A percentile compares a stretch with the other conserved stretches of the same genome.
Evolutionary conservation across 2,329 filamentous ascomycete species (phyloP).

Genomic region (Neofusicoccum laricinum): DNA sequence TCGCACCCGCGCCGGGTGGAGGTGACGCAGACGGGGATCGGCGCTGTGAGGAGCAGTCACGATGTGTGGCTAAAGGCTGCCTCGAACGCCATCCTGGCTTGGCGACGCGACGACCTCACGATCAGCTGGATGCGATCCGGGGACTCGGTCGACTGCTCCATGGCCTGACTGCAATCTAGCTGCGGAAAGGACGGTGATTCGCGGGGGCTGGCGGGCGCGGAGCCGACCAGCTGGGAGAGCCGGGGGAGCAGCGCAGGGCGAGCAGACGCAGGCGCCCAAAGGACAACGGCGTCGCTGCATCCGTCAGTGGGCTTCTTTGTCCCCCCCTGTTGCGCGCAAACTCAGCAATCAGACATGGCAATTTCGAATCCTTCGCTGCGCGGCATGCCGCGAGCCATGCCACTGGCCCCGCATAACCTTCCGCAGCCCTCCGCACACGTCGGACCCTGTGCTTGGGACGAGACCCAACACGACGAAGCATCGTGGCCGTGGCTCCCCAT

Average conservation of each 20-base stretch:
- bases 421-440: background rate
- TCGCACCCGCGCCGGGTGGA: background rate
- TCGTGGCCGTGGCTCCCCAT: conserved; percentile 1
- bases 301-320: background rate
- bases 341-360: background rate
- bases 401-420: conserved; percentile 8
- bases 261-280: background rate
- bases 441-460: background rate
- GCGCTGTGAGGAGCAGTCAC: background rate
- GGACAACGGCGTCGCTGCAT: conserved; percentile 1
- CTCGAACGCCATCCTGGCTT: background rate
- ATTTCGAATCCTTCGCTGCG: background rate
- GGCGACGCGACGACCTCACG: background rate
- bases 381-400: background rate
- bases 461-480: conserved; percentile 2
- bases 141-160: background rate
- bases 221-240: background rate
- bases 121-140: background rate
- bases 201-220: background rate
- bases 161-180: background rate
- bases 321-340: background rate
- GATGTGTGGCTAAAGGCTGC: background rate
- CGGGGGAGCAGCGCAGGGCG: background rate
- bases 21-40: background rate
- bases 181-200: background rate